Evolutionary conservation across 2,329 filamentous ascomycete species (phyloP).

Genomic region (Gliomastix tumulicola): DNA sequence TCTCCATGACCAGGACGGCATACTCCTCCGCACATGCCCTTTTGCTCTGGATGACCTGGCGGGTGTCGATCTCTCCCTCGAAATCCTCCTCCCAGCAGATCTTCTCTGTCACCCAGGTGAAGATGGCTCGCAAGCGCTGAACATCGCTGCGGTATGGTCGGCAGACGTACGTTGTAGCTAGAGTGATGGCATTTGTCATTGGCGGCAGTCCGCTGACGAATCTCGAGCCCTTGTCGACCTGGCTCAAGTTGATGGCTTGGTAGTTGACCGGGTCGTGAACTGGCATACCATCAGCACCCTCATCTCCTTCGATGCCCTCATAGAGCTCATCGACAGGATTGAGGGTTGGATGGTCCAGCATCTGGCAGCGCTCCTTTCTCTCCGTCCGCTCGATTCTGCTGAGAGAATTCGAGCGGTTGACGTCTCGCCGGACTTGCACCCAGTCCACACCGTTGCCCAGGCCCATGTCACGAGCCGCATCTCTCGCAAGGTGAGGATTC

Average conservation of each 20-base stretch:
- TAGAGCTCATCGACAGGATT: constrained; percentile 86
- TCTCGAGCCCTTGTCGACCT: constrained; percentile 93
- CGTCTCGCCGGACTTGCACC: constrained; percentile 94
- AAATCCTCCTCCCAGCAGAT: constrained; percentile 94
- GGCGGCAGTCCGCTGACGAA: constrained; percentile 81
- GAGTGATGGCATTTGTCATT: constrained; percentile 70
- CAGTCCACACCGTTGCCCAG: constrained; percentile 64
- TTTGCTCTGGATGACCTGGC: constrained; percentile 76
- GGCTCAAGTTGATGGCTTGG: constrained; percentile 66
- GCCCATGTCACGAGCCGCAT: constrained; percentile 64
- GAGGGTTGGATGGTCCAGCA: constrained; percentile 86
- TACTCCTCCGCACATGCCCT: constrained; percentile 86
- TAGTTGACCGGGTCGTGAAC: constrained; percentile 82
- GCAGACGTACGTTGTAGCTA: constrained; percentile 89
- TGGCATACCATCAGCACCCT: constrained; percentile 76
- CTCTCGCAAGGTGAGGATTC: constrained; percentile 29
- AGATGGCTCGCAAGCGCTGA: constrained; percentile 87
- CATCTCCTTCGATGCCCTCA: constrained; percentile 80
- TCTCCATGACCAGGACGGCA: constrained; percentile 79
- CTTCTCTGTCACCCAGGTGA: constrained; percentile 95
- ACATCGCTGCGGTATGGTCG: constrained; percentile 91
- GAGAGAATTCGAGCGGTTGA: constrained; percentile 90
- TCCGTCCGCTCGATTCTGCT: constrained; percentile 84
- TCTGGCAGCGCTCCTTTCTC: constrained; percentile 80
- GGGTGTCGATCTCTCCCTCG: constrained; percentile 75